Base-by-base conservation (phyloP, 176 grass and related monocot genomes). In the Juncus effusus region DNA sequence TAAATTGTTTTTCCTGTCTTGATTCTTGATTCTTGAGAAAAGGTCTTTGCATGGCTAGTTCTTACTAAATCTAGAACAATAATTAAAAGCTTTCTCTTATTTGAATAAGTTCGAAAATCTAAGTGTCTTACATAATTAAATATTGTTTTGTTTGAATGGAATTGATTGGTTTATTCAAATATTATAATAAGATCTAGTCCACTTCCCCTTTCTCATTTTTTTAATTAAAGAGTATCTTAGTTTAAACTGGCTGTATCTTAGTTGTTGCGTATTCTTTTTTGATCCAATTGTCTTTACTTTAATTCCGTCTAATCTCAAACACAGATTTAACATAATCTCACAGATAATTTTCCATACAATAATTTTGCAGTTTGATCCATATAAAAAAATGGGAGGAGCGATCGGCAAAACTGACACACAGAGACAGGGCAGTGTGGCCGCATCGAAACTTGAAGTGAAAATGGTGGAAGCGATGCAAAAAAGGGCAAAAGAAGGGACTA, bases 391-490 rank as follows among this genome's bases (percentile, higher is more conserved):
- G 88, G 94, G 88, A 2, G 85, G 78, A 59, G 77, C 78, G 13
- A 14, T 97, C 61, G 88, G 82, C 10, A 87, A 89, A 54, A 71
- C 64, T 13, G 85, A 78, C 5, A 64, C 71, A 44, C 3, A 40
- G 37, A 82, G 49, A 63, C 50, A 51, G 51, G 65, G 35, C 10
- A 60, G 71, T 41, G 72, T 52, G 1, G 80, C 87, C 15, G 83
- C 64, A 41, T 76, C 74, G 7, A 92, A 92, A 74, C 54, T 93
- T 13, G 94, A 97, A 61, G 44, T n/a, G 0, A 86, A 86, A 70
- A 92, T 97, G 94, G 94, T 92, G 36, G 85, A 93, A 12, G 69
- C 94, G 61, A 92, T 97, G 83, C 80, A 65, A 64, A 62, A 86
- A 65, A 86, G 88, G 61, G 88, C 85, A 10, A 42, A 42, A 0